Conservation (phyloP, 805 yeast species). For the Saccharomycopsis selenospora region DNA sequence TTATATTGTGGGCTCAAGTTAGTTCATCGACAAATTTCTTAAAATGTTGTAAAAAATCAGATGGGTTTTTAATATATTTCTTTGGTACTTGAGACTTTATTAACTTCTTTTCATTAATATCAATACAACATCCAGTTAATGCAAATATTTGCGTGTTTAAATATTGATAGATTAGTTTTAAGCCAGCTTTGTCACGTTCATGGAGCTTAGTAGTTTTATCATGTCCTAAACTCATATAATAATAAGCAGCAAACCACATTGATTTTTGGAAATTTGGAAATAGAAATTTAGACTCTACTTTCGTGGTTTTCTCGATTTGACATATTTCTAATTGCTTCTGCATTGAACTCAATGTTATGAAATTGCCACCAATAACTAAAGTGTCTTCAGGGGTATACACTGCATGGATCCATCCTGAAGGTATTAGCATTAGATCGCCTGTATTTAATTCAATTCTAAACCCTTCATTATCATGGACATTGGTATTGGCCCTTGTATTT, state of each 20-base stretch:
- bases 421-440: constrained; percentile 76
- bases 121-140: constrained; percentile 10
- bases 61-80: constrained; percentile 7
- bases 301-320: constrained; percentile 56
- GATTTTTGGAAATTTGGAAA: constrained; percentile 71
- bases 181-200: background rate
- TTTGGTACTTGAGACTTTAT: constrained; percentile 9
- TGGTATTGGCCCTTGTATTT: background rate
- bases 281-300: constrained; percentile 67
- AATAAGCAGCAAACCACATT: constrained; percentile 43
- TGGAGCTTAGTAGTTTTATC: background rate
- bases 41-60: background rate
- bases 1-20: no score
- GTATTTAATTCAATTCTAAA: constrained; percentile 43
- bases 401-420: constrained; percentile 91
- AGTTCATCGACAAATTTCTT: no score
- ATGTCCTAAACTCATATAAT: background rate
- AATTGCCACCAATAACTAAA: constrained; percentile 83
- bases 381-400: constrained; percentile 80
- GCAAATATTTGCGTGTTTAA: background rate
- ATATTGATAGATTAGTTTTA: background rate
- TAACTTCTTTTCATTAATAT: constrained; percentile 6
- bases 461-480: constrained; percentile 32
- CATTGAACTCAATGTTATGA: constrained; percentile 57
- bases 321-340: constrained; percentile 55